phyloP scores from a whole-genome alignment of 1,284 basidiomycete species.

The Malassezia yamatoensis region DNA sequence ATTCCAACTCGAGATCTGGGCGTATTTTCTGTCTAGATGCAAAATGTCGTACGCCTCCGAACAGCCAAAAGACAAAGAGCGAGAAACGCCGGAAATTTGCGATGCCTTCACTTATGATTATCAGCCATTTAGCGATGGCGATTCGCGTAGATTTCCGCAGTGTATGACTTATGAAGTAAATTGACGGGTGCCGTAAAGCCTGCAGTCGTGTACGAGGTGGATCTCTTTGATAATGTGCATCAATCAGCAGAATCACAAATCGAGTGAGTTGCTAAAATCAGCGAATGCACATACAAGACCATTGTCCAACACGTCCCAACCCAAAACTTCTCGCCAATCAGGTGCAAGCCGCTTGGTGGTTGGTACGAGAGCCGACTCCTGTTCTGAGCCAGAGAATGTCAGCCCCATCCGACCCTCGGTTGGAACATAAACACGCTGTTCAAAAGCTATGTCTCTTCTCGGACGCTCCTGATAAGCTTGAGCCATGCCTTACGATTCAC shows the following conservation, averaged over 20 bases:
- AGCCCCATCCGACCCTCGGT: not conserved
- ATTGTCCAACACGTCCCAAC: slow-evolving; percentile 15
- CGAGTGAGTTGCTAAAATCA: slow-evolving; percentile 8
- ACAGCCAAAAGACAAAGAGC: slow-evolving; percentile 2
- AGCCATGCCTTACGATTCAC: no score
- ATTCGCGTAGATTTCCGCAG: not conserved
- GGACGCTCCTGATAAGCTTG: no score
- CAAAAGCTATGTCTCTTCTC: no score
- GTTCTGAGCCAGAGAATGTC: no score
- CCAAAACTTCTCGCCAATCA: not conserved
- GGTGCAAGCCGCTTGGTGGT: no score
- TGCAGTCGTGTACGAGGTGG: not conserved
- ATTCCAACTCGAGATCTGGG: not conserved
- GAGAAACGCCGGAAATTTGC: slow-evolving; percentile 16
- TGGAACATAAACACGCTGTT: not conserved
- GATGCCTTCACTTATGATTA: slow-evolving; percentile 11
- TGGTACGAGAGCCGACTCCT: no score
- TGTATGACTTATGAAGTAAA: not conserved
- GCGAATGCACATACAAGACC: not conserved
- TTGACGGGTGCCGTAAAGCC: not conserved
- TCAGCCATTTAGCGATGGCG: not conserved
- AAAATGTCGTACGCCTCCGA: not conserved
- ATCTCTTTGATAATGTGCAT: not conserved
- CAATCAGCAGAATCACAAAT: slow-evolving; percentile 5
- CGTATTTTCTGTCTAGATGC: not conserved